A percentile compares a stretch with the other conserved stretches of the same genome.
Conservation (phyloP, 2,329 filamentous ascomycete genomes). For the Exutisphaerella laricina region DNA sequence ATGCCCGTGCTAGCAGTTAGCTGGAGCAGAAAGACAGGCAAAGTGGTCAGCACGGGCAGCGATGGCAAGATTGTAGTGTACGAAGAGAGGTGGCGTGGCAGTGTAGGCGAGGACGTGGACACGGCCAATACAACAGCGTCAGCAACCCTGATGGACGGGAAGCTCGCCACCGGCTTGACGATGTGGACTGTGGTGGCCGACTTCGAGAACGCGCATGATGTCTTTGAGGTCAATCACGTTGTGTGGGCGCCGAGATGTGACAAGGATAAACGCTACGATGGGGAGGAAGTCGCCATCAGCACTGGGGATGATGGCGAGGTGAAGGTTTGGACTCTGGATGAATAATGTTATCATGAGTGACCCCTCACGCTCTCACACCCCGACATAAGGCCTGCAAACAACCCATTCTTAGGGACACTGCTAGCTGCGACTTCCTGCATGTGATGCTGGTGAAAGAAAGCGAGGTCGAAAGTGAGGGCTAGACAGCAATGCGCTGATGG, state of each 20-base stretch:
- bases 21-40: conserved; percentile 73
- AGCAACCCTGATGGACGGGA: conserved; percentile 9
- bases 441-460: too few species aligned
- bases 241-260: conserved; percentile 80
- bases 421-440: too few species aligned
- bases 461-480: too few species aligned
- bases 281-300: conserved; percentile 80
- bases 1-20: conserved; percentile 76
- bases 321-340: conserved; percentile 66
- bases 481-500: too few species aligned
- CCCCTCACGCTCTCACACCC: too few species aligned
- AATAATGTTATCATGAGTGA: too few species aligned
- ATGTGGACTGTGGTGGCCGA: conserved; percentile 68
- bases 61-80: conserved; percentile 81
- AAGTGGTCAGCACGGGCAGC: conserved; percentile 82
- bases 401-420: too few species aligned
- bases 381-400: too few species aligned
- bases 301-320: conserved; percentile 91
- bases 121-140: conserved; percentile 20
- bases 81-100: conserved; percentile 51
- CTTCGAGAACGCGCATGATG: conserved; percentile 73
- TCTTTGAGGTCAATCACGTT: conserved; percentile 91
- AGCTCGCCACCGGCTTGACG: conserved; percentile 30
- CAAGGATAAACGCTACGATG: conserved; percentile 51
- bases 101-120: conserved; percentile 24